A percentile compares a stretch with the other conserved stretches of the same genome.
These are phyloP conservation scores for Fusarium chlamydosporum DNA, from an alignment of 2,329 filamentous ascomycete genomes.

Conservation along the genomic window DNA sequence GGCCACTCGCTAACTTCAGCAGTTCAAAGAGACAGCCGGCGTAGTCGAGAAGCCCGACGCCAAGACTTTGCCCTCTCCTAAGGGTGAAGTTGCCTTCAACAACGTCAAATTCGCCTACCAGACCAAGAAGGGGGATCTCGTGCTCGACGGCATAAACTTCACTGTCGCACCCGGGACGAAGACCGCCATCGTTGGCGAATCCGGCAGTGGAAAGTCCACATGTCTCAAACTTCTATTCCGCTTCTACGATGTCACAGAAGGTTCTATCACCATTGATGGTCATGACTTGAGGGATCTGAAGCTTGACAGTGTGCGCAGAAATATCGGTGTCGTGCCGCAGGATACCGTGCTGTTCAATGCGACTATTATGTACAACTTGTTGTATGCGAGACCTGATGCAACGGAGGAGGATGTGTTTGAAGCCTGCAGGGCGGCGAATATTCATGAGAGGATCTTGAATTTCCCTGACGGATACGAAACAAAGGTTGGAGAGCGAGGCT, in stretches of 20 bases:
- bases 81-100: slow-evolving; percentile 59
- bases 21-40: slow-evolving; percentile 62
- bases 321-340: slow-evolving; percentile 63
- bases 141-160: slow-evolving; percentile 59
- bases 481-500: slow-evolving; percentile 66
- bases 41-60: slow-evolving; percentile 61
- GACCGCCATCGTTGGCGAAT: slow-evolving; percentile 63
- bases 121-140: slow-evolving; percentile 54
- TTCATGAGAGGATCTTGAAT: slow-evolving; percentile 67
- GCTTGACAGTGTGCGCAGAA: slow-evolving; percentile 56
- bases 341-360: slow-evolving; percentile 66
- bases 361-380: slow-evolving; percentile 68
- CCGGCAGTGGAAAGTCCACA: slow-evolving; percentile 64
- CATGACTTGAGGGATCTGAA: slow-evolving; percentile 61
- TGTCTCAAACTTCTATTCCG: slow-evolving; percentile 65
- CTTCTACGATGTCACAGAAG: slow-evolving; percentile 64
- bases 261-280: slow-evolving; percentile 63
- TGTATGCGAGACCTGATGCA: slow-evolving; percentile 65
- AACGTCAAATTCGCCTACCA: slow-evolving; percentile 62
- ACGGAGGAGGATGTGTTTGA: slow-evolving; percentile 65
- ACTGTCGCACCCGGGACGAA: slow-evolving; percentile 61
- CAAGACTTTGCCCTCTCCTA: slow-evolving; percentile 49
- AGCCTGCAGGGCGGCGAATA: slow-evolving; percentile 67
- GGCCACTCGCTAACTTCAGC: slow-evolving; percentile 28
- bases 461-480: slow-evolving; percentile 68